Conservation (phyloP, 345 rosid species). For the Raphanus raphanistrum region DNA sequence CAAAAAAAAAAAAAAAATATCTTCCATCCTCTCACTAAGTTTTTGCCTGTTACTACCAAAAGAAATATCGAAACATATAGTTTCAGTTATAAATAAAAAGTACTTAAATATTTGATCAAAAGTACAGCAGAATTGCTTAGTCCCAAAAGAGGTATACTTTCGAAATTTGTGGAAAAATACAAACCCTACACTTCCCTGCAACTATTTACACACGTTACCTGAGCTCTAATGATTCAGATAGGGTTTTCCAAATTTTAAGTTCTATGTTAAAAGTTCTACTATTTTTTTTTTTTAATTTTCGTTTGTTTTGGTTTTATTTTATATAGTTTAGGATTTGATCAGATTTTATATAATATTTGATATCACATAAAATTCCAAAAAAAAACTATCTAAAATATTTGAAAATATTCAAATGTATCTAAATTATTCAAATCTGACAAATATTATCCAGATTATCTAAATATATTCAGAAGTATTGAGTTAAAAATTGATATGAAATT, state of each 20-base stretch:
- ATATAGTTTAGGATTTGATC: neutral
- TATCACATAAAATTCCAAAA: neutral
- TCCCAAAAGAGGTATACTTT: too few relatives aligned
- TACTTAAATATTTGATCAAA: neutral
- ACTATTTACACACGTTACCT: too few relatives aligned
- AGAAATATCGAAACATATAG: neutral
- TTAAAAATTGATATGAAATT: neutral
- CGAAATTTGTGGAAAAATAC: too few relatives aligned
- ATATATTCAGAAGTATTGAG: too few relatives aligned
- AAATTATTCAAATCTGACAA: neutral
- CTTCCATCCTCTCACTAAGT: neutral
- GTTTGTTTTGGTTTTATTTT: neutral
- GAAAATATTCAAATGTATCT: neutral
- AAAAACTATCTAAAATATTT: neutral
- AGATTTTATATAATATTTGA: neutral
- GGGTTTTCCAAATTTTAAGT: neutral
- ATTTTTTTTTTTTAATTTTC: neutral
- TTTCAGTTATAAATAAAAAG: neutral
- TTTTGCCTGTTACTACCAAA: neutral
- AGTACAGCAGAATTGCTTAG: too few relatives aligned
- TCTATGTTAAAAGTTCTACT: neutral
- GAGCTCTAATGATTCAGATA: too few relatives aligned
- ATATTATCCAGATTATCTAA: too few relatives aligned
- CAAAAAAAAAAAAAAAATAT: too few relatives aligned
- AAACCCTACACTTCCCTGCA: too few relatives aligned